These are phyloP conservation scores for Euphrasia arctica DNA, from an alignment of 305 asterid genomes.

Conservation along the genomic window DNA sequence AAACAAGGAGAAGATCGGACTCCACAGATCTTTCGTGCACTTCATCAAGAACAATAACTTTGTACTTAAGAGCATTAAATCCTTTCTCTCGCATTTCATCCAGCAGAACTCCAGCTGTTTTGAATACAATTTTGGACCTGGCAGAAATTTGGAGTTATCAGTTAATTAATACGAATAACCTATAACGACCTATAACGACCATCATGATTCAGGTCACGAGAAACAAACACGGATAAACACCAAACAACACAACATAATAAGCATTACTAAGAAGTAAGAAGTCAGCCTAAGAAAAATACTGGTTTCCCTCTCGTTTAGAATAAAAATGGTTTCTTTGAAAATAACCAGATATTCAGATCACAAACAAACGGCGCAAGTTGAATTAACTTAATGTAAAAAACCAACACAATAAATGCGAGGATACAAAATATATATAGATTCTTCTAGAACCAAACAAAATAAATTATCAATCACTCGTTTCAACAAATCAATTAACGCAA, in stretches of 20 bases:
- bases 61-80: constrained; percentile 77
- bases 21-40: constrained; percentile 99
- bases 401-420: background rate
- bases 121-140: constrained; percentile 89
- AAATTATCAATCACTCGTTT: background rate
- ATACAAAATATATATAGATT: background rate
- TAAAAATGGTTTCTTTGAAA: background rate
- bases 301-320: background rate
- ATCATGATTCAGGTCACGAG: background rate
- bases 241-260: background rate
- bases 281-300: background rate
- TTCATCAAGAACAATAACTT: constrained; percentile 94
- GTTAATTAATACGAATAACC: constrained; percentile 18
- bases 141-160: constrained; percentile 24
- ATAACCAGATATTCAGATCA: background rate
- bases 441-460: background rate
- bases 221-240: background rate
- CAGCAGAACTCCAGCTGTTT: constrained; percentile 96
- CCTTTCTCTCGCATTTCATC: constrained; percentile 99
- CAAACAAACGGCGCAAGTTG: background rate
- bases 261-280: background rate
- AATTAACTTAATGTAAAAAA: background rate
- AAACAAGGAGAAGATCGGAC: constrained; percentile 95
- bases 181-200: background rate
- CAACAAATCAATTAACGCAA: no score